Base-by-base conservation (phyloP, 306 rosid species). In the Dryas alaskensis region DNA sequence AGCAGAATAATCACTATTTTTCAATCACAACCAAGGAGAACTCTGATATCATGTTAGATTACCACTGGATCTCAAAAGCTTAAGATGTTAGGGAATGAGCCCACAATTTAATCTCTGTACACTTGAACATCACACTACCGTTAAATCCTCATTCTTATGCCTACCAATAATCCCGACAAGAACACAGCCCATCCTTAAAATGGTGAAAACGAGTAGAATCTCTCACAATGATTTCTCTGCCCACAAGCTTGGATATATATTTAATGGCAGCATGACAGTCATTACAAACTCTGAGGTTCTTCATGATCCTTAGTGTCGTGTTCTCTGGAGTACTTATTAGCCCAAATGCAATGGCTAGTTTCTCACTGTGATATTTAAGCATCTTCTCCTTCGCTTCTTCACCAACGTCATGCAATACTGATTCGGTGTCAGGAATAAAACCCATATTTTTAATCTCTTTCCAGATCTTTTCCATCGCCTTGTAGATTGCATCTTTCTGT, bases 81-180 rank as follows among this genome's bases (percentile, higher is more conserved):
- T 22, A 22, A 22, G 22, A 22, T 22, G 22, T 22, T 22, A 22
- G 22, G 22, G 22, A 22, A 22, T 22, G 22, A 22, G 22, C 22
- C 22, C 37, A 31, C 22, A 68, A 22, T 22, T 31, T n/a, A 60
- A 27, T 39, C 17, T 69, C 8, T 52, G 31, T 51, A 40, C 19
- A 53, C 64, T 70, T 54, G 73, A 70, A 58, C 51, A 17, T 7
- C 50, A 70, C 17, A 42, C 40, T 5, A n/a, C 5, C 27, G 31
- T 31, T 5, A 52, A 14, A 6, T 67, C 73, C 65, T 22, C 55
- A 67, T 19, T 48, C 55, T 67, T 76, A 76, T 72, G 57, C 76
- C 84, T 90, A 90, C 96, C 98, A 89, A 72, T 89, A 92, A 63
- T 90, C 96, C 78, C 72, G 87, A 82, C 97, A 92, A 54, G 98